Evolutionary conservation across 495 filamentous ascomycete species (phyloP), one percentile per base, ranked within the genome.

Genomic region (Penicillium paxilli): DNA sequence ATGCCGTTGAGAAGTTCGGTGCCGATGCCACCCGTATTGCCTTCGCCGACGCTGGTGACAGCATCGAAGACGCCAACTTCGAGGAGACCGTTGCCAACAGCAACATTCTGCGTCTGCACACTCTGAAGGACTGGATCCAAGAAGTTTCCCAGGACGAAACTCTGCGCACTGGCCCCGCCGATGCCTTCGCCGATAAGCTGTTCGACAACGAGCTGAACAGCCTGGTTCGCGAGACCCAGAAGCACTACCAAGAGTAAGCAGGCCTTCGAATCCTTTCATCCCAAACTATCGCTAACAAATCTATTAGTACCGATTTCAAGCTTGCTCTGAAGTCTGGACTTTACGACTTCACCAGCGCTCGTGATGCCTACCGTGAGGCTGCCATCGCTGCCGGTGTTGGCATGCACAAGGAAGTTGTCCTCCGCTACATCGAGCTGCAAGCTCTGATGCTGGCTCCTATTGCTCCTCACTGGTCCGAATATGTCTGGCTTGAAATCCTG

Each of bases 11-110:
- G 58, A 98, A 98, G 70, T 98, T 91, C 67, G 94, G 93, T 59
- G 92, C 94, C 7, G 93, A 97, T 72, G 93, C 93, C 16, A 87
- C 89, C 26, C 80, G 93, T 66, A 88, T 98, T 55, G 91, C 92
- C 7, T 85, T 98, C 50, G 92, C 93, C 25, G 94, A 98, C 73
- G 91, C 90, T 16, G 94, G 94, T 60, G 94, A 98, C 71, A 89
- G 90, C 49, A 89, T 97, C 50, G 86, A 91, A 53, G 94, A 98
- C 74, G 93, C 94, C 50, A 99, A 99, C 76, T 96, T 99, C 62
- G 94, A 96, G 59, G 94, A 99, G 75, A 81, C 85, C 57, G 92
- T 96, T 23, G 93, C 93, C 35, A 91, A 96, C 70, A 88, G 85
- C 65, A 92, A 85, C 61, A 94, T 97, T 62, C 80, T 98, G 52